Percentiles rank a stretch among this genome's conserved stretches.
These are phyloP conservation scores for Colletotrichum sp. DNA, from an alignment of 2,329 filamentous ascomycete genomes.

Conservation along the genomic window DNA sequence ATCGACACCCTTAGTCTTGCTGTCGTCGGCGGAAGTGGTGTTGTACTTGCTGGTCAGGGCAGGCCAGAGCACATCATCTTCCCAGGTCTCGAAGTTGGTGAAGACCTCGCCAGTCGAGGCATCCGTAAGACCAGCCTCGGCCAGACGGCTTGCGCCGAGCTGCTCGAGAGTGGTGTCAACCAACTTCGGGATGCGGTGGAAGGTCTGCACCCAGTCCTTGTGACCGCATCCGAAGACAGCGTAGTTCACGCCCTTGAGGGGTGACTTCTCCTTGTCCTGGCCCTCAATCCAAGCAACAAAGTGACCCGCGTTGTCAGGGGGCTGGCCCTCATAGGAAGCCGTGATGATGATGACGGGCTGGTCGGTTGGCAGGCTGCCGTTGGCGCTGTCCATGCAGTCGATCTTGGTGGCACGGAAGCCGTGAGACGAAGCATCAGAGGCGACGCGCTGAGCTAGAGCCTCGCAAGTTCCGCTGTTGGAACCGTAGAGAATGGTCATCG, in stretches of 20 bases:
- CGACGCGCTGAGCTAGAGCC: constrained; percentile 65
- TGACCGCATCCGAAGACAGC: constrained; percentile 70
- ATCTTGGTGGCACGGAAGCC: constrained; percentile 59
- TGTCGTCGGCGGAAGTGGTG: constrained; percentile 37
- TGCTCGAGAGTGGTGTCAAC: constrained; percentile 59
- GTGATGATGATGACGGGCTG: constrained; percentile 68
- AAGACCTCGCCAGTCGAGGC: constrained; percentile 72
- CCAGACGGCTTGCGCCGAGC: constrained; percentile 39
- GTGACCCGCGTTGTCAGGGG: constrained; percentile 70
- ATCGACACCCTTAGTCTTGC: constrained; percentile 34
- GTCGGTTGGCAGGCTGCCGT: constrained; percentile 59
- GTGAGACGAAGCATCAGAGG: constrained; percentile 56
- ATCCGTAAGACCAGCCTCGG: constrained; percentile 60
- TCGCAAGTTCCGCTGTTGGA: constrained; percentile 75
- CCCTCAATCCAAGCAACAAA: constrained; percentile 69
- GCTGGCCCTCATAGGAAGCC: constrained; percentile 73
- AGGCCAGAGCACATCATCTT: constrained; percentile 60
- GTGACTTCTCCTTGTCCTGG: constrained; percentile 43
- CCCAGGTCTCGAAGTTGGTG: constrained; percentile 71
- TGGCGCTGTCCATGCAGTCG: constrained; percentile 61
- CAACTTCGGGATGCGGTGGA: constrained; percentile 69
- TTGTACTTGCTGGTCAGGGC: constrained; percentile 54
- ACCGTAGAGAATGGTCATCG: constrained; percentile 69
- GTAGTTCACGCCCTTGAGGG: constrained; percentile 61
- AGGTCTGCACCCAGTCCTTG: constrained; percentile 65